A percentile compares a stretch with the other conserved stretches of the same genome.
Evolutionary conservation across 164 flowering plant genomes (phyloP).

Genomic region (Paratinospora sagittata): DNA sequence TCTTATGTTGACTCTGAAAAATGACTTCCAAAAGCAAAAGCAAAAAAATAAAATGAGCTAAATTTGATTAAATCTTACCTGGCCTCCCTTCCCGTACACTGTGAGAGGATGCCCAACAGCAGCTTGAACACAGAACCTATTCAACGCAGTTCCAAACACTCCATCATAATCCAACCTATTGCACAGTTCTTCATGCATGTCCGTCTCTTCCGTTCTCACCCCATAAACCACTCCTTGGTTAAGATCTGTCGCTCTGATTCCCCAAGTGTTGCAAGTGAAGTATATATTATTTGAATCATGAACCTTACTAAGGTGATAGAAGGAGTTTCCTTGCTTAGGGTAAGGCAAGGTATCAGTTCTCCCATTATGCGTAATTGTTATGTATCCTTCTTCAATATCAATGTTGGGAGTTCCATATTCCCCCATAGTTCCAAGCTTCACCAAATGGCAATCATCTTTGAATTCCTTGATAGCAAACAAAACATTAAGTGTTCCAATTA

Average conservation of each 20-base stretch:
- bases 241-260: slow-evolving; percentile 88
- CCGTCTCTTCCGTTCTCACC: slow-evolving; percentile 83
- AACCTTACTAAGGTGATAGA: slow-evolving; percentile 92
- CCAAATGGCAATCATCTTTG: slow-evolving; percentile 77
- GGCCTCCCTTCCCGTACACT: slow-evolving; percentile 96
- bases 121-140: slow-evolving; percentile 89
- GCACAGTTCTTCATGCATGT: slow-evolving; percentile 80
- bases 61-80: slow-evolving; percentile 41
- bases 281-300: slow-evolving; percentile 92
- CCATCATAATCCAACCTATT: slow-evolving; percentile 94
- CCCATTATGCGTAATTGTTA: slow-evolving; percentile 89
- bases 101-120: slow-evolving; percentile 99
- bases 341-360: slow-evolving; percentile 94
- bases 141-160: slow-evolving; percentile 87
- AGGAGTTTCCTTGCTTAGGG: slow-evolving; percentile 95
- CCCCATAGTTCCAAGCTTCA: slow-evolving; percentile 98
- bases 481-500: slow-evolving; percentile 89
- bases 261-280: slow-evolving; percentile 97
- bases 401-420: slow-evolving; percentile 98
- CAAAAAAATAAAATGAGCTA: not conserved
- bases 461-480: slow-evolving; percentile 93
- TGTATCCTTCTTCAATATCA: slow-evolving; percentile 92
- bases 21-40: not conserved
- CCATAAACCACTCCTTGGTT: slow-evolving; percentile 99
- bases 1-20: not conserved